phyloP scores from a whole-genome alignment of 1,284 basidiomycete genomes.

The Tilletia caries region DNA sequence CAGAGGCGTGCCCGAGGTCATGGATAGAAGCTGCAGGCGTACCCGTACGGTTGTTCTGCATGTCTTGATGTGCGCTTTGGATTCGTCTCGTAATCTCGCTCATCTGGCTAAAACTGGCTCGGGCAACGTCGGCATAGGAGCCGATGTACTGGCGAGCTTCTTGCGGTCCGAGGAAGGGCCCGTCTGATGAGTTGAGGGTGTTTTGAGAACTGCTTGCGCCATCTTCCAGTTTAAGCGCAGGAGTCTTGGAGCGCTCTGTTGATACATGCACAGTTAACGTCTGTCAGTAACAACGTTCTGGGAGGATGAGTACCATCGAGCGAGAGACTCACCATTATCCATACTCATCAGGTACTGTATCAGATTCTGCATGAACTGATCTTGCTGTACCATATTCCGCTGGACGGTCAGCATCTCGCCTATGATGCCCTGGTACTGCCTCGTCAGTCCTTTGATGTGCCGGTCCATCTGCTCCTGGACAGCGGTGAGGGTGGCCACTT shows the following conservation, averaged over 20 bases:
- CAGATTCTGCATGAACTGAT: conserved; percentile 74
- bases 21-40: background rate
- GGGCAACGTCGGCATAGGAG: conserved; percentile 63
- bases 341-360: conserved; percentile 75
- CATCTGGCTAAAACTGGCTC: conserved; percentile 67
- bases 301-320: background rate
- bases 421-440: conserved; percentile 72
- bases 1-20: background rate
- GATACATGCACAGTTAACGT: too few relatives aligned
- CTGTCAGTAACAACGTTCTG: too few relatives aligned
- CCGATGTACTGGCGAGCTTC: conserved; percentile 64
- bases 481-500: conserved; percentile 35
- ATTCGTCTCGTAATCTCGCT: conserved; percentile 58
- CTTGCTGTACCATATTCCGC: conserved; percentile 78
- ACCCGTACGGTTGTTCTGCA: background rate
- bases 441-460: conserved; percentile 64
- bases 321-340: conserved; percentile 12
- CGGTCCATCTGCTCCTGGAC: conserved; percentile 46
- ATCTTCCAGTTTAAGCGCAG: background rate
- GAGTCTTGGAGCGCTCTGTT: background rate
- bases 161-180: conserved; percentile 62
- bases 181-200: conserved; percentile 16
- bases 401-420: conserved; percentile 80
- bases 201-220: conserved; percentile 14
- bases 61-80: background rate